A percentile compares a stretch with the other conserved stretches of the same genome.
Evolutionary conservation across 768 basidiomycete species (phyloP).

Genomic region (Hebeloma cylindrosporum): DNA sequence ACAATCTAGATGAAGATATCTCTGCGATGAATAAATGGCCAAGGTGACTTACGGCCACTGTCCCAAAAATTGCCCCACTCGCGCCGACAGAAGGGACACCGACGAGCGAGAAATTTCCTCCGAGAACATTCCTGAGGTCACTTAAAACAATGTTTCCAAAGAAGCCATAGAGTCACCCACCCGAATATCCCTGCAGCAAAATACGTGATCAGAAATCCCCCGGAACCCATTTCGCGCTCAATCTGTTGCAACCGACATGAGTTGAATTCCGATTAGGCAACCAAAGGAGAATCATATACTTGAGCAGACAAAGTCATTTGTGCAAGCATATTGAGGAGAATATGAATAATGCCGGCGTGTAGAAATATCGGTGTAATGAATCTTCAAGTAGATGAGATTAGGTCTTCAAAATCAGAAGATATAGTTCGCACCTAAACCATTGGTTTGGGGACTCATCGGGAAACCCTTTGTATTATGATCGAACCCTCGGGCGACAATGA

Average conservation of each 20-base stretch:
- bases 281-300: slow-evolving; percentile 26
- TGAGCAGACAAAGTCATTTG: slow-evolving; percentile 80
- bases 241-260: slow-evolving; percentile 53
- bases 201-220: slow-evolving; percentile 83
- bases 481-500: no score
- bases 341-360: slow-evolving; percentile 95
- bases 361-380: slow-evolving; percentile 90
- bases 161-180: slow-evolving; percentile 33
- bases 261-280: not conserved
- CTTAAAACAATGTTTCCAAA: not conserved
- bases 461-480: slow-evolving; percentile 33
- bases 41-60: slow-evolving; percentile 59
- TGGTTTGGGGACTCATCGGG: slow-evolving; percentile 43
- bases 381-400: slow-evolving; percentile 38
- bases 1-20: not conserved
- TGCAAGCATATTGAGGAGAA: slow-evolving; percentile 86
- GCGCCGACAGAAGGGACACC: slow-evolving; percentile 90
- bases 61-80: slow-evolving; percentile 90
- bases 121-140: slow-evolving; percentile 70
- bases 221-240: slow-evolving; percentile 89
- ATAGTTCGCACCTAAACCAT: slow-evolving; percentile 40
- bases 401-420: not conserved
- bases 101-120: slow-evolving; percentile 90
- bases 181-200: slow-evolving; percentile 93
- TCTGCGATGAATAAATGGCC: not conserved